Percentiles rank a stretch among this genome's conserved stretches.
These are phyloP conservation scores for Yarrowia sp. DNA, from an alignment of 805 yeast genomes.

Conservation along the genomic window DNA sequence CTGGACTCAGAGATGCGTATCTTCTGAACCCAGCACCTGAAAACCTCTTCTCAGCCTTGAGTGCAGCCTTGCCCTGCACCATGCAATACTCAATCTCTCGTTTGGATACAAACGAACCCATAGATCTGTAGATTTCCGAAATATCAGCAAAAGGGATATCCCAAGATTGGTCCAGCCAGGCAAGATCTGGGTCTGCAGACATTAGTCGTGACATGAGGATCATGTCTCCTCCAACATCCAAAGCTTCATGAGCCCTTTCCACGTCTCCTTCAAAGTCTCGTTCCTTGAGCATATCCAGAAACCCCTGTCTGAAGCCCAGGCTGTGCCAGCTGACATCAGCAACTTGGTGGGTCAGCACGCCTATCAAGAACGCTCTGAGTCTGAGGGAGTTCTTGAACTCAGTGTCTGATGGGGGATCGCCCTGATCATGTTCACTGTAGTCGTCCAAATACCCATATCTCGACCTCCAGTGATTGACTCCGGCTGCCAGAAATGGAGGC, in stretches of 20 bases:
- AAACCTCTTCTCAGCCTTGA: conserved; percentile 55
- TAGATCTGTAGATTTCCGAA: conserved; percentile 50
- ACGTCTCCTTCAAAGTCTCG: conserved; percentile 62
- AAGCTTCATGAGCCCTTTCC: conserved; percentile 57
- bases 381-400: conserved; percentile 45
- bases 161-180: conserved; percentile 48
- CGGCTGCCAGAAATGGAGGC: conserved; percentile 66
- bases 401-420: conserved; percentile 1
- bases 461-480: conserved; percentile 55
- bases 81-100: conserved; percentile 53
- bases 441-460: conserved; percentile 43
- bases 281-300: conserved; percentile 58
- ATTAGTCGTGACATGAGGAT: conserved; percentile 55
- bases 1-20: conserved; percentile 55
- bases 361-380: conserved; percentile 63
- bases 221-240: conserved; percentile 73
- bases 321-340: conserved; percentile 77
- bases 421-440: neutral
- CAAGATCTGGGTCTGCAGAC: conserved; percentile 46
- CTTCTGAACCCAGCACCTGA: conserved; percentile 48
- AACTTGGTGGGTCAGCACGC: conserved; percentile 67
- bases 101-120: conserved; percentile 50
- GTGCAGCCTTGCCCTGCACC: conserved; percentile 61
- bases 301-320: conserved; percentile 59
- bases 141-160: conserved; percentile 56